Evolutionary conservation across 1,284 basidiomycete species (phyloP).

Genomic region (Calocybe gambosa): DNA sequence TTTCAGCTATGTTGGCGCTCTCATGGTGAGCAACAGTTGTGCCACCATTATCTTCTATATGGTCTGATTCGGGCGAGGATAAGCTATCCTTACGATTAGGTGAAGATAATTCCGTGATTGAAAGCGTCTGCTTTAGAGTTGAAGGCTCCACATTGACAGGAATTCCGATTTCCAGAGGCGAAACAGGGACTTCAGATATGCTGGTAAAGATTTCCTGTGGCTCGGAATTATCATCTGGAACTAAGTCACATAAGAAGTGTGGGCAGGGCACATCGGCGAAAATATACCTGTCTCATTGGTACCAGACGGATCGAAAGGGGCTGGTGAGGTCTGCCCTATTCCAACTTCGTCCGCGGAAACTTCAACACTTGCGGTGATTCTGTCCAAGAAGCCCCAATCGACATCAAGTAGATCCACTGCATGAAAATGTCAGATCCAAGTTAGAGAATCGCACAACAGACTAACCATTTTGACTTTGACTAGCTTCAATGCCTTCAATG

Average conservation of each 20-base stretch:
- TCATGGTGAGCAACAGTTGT: neutral
- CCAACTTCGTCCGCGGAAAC: neutral
- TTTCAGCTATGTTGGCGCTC: neutral
- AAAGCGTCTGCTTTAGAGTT: neutral
- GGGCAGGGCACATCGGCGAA: neutral
- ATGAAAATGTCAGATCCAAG: neutral
- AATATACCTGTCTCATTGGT: neutral
- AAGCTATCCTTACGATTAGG: neutral
- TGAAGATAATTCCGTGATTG: neutral
- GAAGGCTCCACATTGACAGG: neutral
- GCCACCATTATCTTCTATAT: neutral
- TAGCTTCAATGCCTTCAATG: neutral
- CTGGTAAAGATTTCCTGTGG: neutral
- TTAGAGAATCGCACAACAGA: neutral
- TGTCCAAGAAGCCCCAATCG: slow-evolving; percentile 4
- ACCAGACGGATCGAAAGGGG: neutral
- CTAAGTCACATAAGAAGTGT: neutral
- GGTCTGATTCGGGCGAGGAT: slow-evolving; percentile 3
- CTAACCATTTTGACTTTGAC: neutral
- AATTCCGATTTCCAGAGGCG: neutral
- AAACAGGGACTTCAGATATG: neutral
- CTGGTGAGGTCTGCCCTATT: neutral
- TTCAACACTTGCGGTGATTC: neutral
- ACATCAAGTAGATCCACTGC: slow-evolving; percentile 1
- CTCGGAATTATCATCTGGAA: neutral